Percentiles rank a stretch among this genome's conserved stretches.
Evolutionary conservation across 1,139 yeast species (phyloP).

Genomic region (Entelexis sorbosivorans): DNA sequence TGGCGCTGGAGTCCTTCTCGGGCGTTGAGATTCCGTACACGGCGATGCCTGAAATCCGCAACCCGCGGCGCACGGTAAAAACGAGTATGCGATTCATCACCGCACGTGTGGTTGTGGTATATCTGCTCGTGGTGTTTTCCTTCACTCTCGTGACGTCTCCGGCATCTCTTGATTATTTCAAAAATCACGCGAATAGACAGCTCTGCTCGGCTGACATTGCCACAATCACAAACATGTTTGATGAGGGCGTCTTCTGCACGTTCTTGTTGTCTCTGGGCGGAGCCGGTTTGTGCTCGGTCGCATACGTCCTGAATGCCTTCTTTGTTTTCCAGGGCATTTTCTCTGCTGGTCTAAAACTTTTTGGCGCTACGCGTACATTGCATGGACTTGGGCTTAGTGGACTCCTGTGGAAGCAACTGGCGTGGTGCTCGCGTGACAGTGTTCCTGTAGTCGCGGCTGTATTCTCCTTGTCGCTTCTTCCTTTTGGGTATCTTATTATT

Average conservation of each 20-base stretch:
- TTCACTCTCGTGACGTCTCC: conserved; percentile 62
- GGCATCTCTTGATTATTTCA: conserved; percentile 38
- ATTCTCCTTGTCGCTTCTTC: conserved; percentile 49
- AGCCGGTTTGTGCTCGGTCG: conserved; percentile 1
- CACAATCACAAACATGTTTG: conserved; percentile 32
- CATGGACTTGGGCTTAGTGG: conserved; percentile 64
- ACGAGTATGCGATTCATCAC: conserved; percentile 68
- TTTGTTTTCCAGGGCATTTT: conserved; percentile 65
- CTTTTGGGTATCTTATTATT: conserved; percentile 50
- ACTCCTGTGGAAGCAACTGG: conserved; percentile 52
- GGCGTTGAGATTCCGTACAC: conserved; percentile 77
- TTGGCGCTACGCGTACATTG: conserved; percentile 67
- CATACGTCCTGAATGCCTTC: conserved; percentile 37
- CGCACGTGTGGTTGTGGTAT: conserved; percentile 58
- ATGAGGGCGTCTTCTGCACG: conserved; percentile 37
- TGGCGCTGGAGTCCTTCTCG: conserved; percentile 61
- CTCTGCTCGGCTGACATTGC: not conserved
- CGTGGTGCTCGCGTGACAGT: conserved; percentile 52
- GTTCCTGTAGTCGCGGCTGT: conserved; percentile 65
- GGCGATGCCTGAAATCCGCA: conserved; percentile 77
- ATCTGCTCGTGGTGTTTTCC: conserved; percentile 57
- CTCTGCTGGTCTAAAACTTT: conserved; percentile 66
- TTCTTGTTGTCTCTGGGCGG: conserved; percentile 5
- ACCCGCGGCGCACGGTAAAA: conserved; percentile 69
- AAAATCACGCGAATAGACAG: conserved; percentile 29